These are phyloP conservation scores for Trichoderma sp. DNA, from an alignment of 2,329 filamentous ascomycete species.

Conservation along the genomic window DNA sequence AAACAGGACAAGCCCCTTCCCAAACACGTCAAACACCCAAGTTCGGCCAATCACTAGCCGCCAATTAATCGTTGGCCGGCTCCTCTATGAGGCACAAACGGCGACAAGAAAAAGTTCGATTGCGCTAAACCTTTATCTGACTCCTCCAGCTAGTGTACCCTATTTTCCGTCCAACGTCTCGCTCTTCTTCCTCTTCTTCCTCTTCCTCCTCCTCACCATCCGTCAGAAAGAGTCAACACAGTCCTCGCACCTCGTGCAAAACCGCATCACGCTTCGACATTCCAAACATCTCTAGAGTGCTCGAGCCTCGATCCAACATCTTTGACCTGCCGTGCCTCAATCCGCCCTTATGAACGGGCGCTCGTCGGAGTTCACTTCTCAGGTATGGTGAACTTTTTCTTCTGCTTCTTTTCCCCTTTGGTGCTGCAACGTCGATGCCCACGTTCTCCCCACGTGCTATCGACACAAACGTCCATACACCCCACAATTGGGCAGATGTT, in stretches of 20 bases:
- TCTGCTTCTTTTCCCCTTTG: not conserved
- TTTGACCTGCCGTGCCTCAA: conserved; percentile 40
- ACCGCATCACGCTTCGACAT: not conserved
- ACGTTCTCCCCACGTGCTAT: conserved; percentile 8
- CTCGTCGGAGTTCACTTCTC: conserved; percentile 82
- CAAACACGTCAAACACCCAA: not conserved
- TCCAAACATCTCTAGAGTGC: conserved; percentile 27
- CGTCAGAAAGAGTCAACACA: conserved; percentile 25
- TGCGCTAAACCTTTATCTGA: conserved; percentile 15
- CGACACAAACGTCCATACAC: not conserved
- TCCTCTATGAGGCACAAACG: not conserved
- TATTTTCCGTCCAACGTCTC: conserved; percentile 29
- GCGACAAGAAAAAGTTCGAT: conserved; percentile 6
- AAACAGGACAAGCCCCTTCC: conserved; percentile 12
- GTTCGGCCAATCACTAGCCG: conserved; percentile 17
- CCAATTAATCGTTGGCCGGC: conserved; percentile 17
- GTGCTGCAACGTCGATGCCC: not conserved
- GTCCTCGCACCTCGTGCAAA: conserved; percentile 13
- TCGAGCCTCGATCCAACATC: conserved; percentile 27
- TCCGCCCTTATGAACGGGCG: conserved; percentile 83
- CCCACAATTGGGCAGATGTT: not conserved
- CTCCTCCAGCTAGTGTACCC: conserved; percentile 13
- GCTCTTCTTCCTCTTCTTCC: conserved; percentile 6
- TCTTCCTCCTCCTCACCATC: conserved; percentile 10
- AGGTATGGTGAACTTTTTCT: conserved; percentile 56